Evolutionary conservation across 345 rosid genomes (phyloP).

Genomic region (Aquilaria malaccensis): DNA sequence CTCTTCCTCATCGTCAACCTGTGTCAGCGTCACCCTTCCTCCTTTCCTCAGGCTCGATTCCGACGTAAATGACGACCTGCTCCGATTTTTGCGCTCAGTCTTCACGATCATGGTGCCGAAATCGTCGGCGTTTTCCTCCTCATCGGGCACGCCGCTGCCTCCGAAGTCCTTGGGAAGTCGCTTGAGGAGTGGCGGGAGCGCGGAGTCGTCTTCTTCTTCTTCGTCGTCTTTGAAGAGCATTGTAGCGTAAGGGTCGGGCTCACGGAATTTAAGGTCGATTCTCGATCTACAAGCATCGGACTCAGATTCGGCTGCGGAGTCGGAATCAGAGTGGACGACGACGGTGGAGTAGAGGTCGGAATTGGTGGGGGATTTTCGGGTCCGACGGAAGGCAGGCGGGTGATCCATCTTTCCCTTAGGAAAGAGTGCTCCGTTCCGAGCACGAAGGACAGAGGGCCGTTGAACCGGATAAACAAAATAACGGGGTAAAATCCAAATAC

Average conservation of each 20-base stretch:
- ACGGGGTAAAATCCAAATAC: no score
- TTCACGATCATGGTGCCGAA: slow-evolving; percentile 87
- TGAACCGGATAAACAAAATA: no score
- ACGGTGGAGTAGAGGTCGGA: slow-evolving; percentile 49
- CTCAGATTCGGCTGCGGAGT: slow-evolving; percentile 32
- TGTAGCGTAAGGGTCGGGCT: slow-evolving; percentile 41
- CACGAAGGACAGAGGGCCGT: no score
- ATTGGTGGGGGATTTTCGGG: slow-evolving; percentile 36
- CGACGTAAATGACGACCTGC: slow-evolving; percentile 21
- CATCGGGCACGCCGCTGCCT: slow-evolving; percentile 61
- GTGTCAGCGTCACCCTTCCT: slow-evolving; percentile 21
- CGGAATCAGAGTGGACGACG: slow-evolving; percentile 46
- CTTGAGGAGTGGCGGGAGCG: slow-evolving; percentile 84
- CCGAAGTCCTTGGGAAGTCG: slow-evolving; percentile 92
- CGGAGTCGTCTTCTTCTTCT: slow-evolving; percentile 58
- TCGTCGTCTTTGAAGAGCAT: slow-evolving; percentile 41
- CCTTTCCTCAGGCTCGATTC: slow-evolving; percentile 25
- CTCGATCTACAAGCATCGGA: slow-evolving; percentile 22
- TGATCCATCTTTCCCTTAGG: slow-evolving; percentile 30
- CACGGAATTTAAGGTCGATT: slow-evolving; percentile 3
- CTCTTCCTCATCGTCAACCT: slow-evolving; percentile 40
- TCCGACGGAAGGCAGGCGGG: slow-evolving; percentile 33
- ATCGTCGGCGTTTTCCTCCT: slow-evolving; percentile 29
- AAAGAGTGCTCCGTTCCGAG: no score
- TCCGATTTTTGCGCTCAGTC: slow-evolving; percentile 30